A percentile compares a stretch with the other conserved stretches of the same genome.
These are phyloP conservation scores for Curvularia lunata DNA, from an alignment of 2,329 filamentous ascomycete species.

Conservation along the genomic window DNA sequence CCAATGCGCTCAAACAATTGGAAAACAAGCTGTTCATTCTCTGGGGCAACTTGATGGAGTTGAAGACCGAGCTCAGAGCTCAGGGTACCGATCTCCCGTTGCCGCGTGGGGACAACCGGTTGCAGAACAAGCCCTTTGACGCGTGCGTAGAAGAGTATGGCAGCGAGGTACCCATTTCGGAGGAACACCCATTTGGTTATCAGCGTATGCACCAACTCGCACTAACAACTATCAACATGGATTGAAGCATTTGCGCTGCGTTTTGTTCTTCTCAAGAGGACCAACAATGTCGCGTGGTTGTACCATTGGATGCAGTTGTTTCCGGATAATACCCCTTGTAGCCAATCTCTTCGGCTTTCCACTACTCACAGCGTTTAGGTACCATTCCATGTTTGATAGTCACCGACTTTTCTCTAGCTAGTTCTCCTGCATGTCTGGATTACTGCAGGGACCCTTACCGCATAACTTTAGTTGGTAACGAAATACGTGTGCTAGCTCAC, in stretches of 20 bases:
- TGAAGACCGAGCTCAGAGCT: slow-evolving; percentile 68
- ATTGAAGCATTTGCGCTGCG: background rate
- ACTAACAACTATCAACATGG: slow-evolving; percentile 27
- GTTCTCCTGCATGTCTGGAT: background rate
- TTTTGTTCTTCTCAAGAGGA: background rate
- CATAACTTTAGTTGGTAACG: background rate
- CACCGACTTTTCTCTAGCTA: background rate
- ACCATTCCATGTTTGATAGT: background rate
- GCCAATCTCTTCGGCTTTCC: background rate
- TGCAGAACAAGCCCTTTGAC: slow-evolving; percentile 54
- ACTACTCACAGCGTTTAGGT: background rate
- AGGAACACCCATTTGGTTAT: slow-evolving; percentile 25
- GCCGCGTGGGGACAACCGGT: slow-evolving; percentile 29
- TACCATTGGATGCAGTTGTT: background rate
- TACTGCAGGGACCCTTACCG: background rate
- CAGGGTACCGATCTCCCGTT: slow-evolving; percentile 32
- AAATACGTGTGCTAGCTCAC: background rate
- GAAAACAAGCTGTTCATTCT: slow-evolving; percentile 75
- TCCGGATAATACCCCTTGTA: background rate
- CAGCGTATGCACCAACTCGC: slow-evolving; percentile 35
- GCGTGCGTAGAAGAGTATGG: slow-evolving; percentile 37
- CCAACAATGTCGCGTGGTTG: background rate
- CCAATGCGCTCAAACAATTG: slow-evolving; percentile 58
- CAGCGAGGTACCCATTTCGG: slow-evolving; percentile 20
- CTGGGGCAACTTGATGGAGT: slow-evolving; percentile 75